Conservation (phyloP, 805 yeast species). For the Pichia insulana region DNA sequence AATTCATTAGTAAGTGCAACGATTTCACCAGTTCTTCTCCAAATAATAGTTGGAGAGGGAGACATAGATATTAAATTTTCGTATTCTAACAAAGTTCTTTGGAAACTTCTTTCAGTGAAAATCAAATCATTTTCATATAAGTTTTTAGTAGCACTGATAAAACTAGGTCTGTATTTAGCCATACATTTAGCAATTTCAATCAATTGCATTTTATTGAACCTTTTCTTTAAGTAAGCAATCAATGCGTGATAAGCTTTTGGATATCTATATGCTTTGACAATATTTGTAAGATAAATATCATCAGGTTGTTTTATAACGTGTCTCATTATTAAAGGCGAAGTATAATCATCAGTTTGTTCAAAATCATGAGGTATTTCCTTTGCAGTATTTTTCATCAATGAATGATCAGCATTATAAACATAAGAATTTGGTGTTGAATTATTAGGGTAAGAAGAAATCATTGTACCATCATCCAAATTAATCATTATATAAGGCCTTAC, state of each 20-base stretch:
- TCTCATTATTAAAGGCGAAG: conserved; percentile 49
- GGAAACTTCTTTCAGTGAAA: conserved; percentile 51
- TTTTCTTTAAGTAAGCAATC: conserved; percentile 42
- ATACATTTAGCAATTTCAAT: conserved; percentile 44
- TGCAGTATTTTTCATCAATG: conserved; percentile 43
- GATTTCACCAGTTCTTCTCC: conserved; percentile 83
- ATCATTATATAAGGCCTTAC: conserved; percentile 26
- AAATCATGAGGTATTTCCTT: conserved; percentile 34
- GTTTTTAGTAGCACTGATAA: conserved; percentile 66
- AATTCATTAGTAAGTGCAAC: conserved; percentile 73
- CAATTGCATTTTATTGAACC: conserved; percentile 37
- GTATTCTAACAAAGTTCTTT: conserved; percentile 48
- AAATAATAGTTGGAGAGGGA: conserved; percentile 72
- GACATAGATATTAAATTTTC: conserved; percentile 47
- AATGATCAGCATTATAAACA: conserved; percentile 42
- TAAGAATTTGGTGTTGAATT: conserved; percentile 33
- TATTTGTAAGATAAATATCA: conserved; percentile 37
- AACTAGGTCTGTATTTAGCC: conserved; percentile 66
- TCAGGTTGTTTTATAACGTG: conserved; percentile 46
- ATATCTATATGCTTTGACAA: conserved; percentile 45
- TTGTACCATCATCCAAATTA: conserved; percentile 20
- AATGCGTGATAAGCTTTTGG: conserved; percentile 56
- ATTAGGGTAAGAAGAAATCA: conserved; percentile 27
- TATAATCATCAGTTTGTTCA: conserved; percentile 34
- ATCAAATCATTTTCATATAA: conserved; percentile 64